Base-by-base conservation (phyloP, 495 filamentous ascomycete species). In the Amphirosellinia nigrospora region DNA sequence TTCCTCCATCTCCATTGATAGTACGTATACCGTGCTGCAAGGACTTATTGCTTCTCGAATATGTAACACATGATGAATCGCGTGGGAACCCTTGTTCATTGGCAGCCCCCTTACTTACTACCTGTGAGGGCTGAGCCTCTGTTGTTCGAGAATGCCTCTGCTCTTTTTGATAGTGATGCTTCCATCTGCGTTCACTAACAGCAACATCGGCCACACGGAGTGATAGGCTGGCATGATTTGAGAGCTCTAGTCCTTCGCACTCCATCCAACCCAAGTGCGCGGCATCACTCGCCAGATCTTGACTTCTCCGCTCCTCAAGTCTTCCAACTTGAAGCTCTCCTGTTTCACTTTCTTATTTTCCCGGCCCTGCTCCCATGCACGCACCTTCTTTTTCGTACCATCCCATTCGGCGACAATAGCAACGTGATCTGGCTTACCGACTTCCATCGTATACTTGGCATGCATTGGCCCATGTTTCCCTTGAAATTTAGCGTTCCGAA, bases 381-480 rank as follows among this genome's bases (percentile, higher is more conserved):
- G 83, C 43, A 99, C 91, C 86, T 97, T 97, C 88, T 97, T 98
- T 86, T 98, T 97, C 32, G 94, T 97, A 38, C 96, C 96, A 79
- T 99, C 96, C 96, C 96, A 99, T 77, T 99, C 96, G 13, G 94
- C 87, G n/a, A 98, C 94, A n/a, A 99, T 84, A 4, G 87, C 96
- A 1, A 98, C 96, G 79, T 99, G 96, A 73, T 97, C 95, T 4
- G 92, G 92, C 75, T 92, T 94, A 58, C 96, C 96, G 0, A 97
- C 93, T 70, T 99, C 96, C 43, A 88, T 81, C 63, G 82, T 90
- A 77, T 99, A 99, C 81, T 98, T 98, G 72, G 92, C 90, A 75
- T 97, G 94, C 91, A 99, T 93, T 11, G 93, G 87, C 4, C 96
- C 96, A 70, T 94, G 93, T 78, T 99, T 96, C 38, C 96, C 96